Evolutionary conservation across 768 basidiomycete genomes (phyloP).

Genomic region (Pulveroboletus sp.): DNA sequence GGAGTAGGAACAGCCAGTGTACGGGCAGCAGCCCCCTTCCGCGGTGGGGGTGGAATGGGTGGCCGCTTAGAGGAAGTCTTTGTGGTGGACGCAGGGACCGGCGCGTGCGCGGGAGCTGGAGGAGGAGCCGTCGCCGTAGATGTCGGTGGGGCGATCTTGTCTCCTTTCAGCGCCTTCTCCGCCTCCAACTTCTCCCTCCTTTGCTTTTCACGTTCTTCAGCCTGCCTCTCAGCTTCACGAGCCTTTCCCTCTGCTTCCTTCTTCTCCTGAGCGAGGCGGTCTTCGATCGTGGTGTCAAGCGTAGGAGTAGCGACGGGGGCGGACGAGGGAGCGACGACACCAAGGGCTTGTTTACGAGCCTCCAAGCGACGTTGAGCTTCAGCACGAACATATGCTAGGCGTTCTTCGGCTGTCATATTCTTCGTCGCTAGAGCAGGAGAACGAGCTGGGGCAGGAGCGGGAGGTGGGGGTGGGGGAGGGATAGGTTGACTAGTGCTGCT

Average conservation of each 20-base stretch:
- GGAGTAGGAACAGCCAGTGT: conserved; percentile 20
- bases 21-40: conserved; percentile 13
- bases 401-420: conserved; percentile 82
- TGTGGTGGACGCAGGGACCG: conserved; percentile 37
- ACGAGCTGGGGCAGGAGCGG: conserved; percentile 49
- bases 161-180: conserved; percentile 63
- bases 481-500: conserved; percentile 34
- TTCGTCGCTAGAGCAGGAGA: conserved; percentile 61
- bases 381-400: conserved; percentile 68
- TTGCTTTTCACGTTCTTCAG: conserved; percentile 71
- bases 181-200: conserved; percentile 71
- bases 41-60: conserved; percentile 37
- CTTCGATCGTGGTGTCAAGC: conserved; percentile 79
- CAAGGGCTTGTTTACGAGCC: conserved; percentile 81
- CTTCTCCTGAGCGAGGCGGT: conserved; percentile 80
- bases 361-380: conserved; percentile 81
- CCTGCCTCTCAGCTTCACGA: conserved; percentile 70
- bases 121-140: conserved; percentile 42
- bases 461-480: conserved; percentile 40
- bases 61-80: conserved; percentile 33
- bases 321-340: conserved; percentile 50
- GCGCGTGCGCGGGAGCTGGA: conserved; percentile 37
- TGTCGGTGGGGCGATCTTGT: conserved; percentile 37
- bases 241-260: conserved; percentile 88
- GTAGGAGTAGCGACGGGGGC: conserved; percentile 38